A percentile compares a stretch with the other conserved stretches of the same genome.
phyloP scores from a whole-genome alignment of 352 stramenopile genomes.

The Plasmopara muralis region DNA sequence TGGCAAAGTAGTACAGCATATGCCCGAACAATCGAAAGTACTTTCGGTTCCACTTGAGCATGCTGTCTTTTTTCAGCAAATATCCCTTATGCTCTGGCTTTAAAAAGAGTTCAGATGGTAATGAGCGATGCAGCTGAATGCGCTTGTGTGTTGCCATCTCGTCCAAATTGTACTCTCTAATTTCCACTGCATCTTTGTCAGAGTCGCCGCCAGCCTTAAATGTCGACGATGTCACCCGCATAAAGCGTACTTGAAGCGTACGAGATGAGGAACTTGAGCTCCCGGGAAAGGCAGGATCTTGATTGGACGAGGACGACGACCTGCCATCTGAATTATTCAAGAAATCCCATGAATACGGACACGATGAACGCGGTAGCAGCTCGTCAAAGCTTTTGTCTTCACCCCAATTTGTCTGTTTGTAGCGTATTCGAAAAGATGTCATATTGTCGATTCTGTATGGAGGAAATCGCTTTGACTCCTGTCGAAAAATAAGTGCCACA shows the following conservation, averaged over 20 bases:
- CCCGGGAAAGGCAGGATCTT: conserved; percentile 61
- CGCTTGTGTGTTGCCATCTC: conserved; percentile 75
- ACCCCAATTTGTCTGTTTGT: conserved; percentile 76
- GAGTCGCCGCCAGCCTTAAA: conserved; percentile 37
- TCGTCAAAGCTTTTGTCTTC: conserved; percentile 71
- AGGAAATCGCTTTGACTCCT: conserved; percentile 81
- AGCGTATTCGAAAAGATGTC: conserved; percentile 85
- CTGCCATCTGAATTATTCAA: conserved; percentile 60
- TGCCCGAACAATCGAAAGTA: conserved; percentile 85
- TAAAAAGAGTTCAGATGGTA: conserved; percentile 76
- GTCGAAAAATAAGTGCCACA: conserved; percentile 75
- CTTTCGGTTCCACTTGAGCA: conserved; percentile 86
- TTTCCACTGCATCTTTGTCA: conserved; percentile 77
- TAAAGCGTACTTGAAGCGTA: conserved; percentile 81
- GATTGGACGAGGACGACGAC: conserved; percentile 41
- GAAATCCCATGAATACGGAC: conserved; percentile 83
- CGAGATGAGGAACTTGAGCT: conserved; percentile 50
- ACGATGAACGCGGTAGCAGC: conserved; percentile 60
- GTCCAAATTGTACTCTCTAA: conserved; percentile 84
- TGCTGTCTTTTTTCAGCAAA: conserved; percentile 81
- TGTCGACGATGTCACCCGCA: conserved; percentile 78
- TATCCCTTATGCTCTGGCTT: conserved; percentile 74
- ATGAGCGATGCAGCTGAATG: conserved; percentile 76
- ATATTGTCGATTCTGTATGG: conserved; percentile 90
- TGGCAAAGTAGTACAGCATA: conserved; percentile 87